Conservation (phyloP, 148 eudicot species). For the Rheum nobile region DNA sequence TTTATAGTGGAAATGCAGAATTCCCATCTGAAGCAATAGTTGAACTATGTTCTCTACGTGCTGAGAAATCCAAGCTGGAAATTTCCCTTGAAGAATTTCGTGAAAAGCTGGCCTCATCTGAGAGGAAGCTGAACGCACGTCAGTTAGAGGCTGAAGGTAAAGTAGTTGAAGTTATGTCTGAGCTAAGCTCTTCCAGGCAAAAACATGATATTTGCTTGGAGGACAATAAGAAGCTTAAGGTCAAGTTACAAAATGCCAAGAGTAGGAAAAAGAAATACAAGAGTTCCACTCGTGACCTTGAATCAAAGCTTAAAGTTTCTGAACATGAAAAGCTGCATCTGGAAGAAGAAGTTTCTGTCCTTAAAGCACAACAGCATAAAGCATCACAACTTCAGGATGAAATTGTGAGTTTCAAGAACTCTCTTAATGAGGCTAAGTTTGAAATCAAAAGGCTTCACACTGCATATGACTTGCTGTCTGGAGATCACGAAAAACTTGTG, state of each 20-base stretch:
- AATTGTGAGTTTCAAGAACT: slow-evolving; percentile 28
- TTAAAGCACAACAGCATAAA: slow-evolving; percentile 56
- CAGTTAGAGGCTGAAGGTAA: slow-evolving; percentile 37
- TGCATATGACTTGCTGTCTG: slow-evolving; percentile 26
- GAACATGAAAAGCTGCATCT: slow-evolving; percentile 55
- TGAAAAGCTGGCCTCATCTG: slow-evolving; percentile 20
- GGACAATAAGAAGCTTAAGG: slow-evolving; percentile 40
- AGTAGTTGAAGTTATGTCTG: slow-evolving; percentile 30
- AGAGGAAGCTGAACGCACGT: slow-evolving; percentile 30
- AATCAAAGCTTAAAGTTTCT: slow-evolving; percentile 46
- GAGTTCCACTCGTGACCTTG: slow-evolving; percentile 32
- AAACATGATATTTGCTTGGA: slow-evolving; percentile 30
- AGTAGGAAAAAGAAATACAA: slow-evolving; percentile 44
- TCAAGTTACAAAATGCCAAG: slow-evolving; percentile 25
- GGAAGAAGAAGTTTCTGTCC: slow-evolving; percentile 36
- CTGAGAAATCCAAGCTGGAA: slow-evolving; percentile 47
- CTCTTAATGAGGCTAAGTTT: slow-evolving; percentile 29
- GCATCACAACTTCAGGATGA: slow-evolving; percentile 45
- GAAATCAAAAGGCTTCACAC: slow-evolving; percentile 44
- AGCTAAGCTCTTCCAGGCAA: slow-evolving; percentile 33
- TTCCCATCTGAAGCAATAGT: slow-evolving; percentile 28
- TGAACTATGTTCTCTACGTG: slow-evolving; percentile 38
- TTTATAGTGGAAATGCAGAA: slow-evolving; percentile 26
- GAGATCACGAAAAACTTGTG: slow-evolving; percentile 41
- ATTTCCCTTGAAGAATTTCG: slow-evolving; percentile 36